Conservation (phyloP, 1,284 basidiomycete species). For the Trichosporon ovoides region DNA sequence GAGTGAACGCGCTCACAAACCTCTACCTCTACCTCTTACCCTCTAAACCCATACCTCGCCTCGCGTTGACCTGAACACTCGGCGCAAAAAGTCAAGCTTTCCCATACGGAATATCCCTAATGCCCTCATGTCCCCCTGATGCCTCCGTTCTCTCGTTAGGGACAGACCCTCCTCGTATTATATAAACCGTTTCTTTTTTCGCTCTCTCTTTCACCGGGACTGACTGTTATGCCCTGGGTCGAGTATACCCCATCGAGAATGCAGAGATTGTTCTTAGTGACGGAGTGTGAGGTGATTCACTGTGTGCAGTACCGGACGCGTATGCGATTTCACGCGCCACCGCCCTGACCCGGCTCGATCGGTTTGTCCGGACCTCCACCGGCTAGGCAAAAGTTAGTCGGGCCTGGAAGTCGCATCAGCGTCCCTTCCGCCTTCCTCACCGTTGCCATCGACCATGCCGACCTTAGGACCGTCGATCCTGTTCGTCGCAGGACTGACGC, state of each 20-base stretch:
- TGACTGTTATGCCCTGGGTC: slow-evolving; percentile 4
- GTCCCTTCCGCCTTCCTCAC: background rate
- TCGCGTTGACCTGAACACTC: slow-evolving; percentile 69
- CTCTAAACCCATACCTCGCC: slow-evolving; percentile 41
- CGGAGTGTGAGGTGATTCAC: background rate
- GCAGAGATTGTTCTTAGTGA: slow-evolving; percentile 2
- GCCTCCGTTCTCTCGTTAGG: slow-evolving; percentile 1
- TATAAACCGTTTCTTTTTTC: slow-evolving; percentile 5
- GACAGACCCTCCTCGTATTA: slow-evolving; percentile 13
- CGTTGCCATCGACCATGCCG: slow-evolving; percentile 30
- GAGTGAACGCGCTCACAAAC: background rate
- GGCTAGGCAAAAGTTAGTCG: background rate
- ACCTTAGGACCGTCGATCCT: slow-evolving; percentile 45
- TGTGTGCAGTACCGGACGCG: too few relatives aligned
- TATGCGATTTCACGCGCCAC: too few relatives aligned
- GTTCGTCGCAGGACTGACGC: slow-evolving; percentile 46
- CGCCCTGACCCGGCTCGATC: too few relatives aligned
- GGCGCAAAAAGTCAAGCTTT: slow-evolving; percentile 30
- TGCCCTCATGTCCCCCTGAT: slow-evolving; percentile 9
- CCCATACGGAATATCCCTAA: slow-evolving; percentile 46
- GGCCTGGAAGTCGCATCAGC: background rate
- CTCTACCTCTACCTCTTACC: slow-evolving; percentile 57
- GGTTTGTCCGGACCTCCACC: background rate
- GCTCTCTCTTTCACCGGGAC: background rate
- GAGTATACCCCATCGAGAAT: slow-evolving; percentile 4